phyloP scores from a whole-genome alignment of 2,329 filamentous ascomycete genomes.

The Aureobasidium melanogenum region DNA sequence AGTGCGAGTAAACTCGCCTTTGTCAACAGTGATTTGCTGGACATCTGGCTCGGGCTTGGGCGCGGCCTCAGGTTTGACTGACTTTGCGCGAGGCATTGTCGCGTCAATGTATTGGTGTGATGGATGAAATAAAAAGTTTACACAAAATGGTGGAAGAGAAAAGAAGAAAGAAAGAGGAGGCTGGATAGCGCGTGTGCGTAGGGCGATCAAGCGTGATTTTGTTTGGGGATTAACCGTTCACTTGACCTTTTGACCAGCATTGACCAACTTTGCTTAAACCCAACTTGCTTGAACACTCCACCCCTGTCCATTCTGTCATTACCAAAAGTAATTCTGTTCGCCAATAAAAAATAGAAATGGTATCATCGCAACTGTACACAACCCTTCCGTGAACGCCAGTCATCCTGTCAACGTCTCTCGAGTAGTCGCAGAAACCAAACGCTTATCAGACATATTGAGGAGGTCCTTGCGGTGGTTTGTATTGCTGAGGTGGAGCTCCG shows the following conservation, averaged over 20 bases:
- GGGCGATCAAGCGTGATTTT: not conserved
- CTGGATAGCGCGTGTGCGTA: not conserved
- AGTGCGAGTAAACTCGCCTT: slow-evolving; percentile 67
- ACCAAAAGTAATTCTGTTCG: not conserved
- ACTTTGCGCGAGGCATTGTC: slow-evolving; percentile 12
- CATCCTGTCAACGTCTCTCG: not conserved
- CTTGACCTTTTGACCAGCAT: not conserved
- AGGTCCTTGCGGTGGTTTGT: slow-evolving; percentile 18
- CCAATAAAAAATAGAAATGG: not conserved
- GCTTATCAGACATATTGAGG: slow-evolving; percentile 16
- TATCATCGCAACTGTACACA: not conserved
- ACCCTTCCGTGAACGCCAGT: not conserved
- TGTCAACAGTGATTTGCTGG: slow-evolving; percentile 15
- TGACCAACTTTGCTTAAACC: slow-evolving; percentile 12
- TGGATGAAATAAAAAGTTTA: not conserved
- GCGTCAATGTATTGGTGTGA: not conserved
- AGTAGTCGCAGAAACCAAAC: no score
- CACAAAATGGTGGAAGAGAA: not conserved
- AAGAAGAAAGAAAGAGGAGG: not conserved
- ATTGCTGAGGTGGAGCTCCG: slow-evolving; percentile 19
- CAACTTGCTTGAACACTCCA: not conserved
- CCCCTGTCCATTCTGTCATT: not conserved
- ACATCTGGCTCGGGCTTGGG: not conserved
- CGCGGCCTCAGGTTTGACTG: slow-evolving; percentile 6
- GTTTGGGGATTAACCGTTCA: slow-evolving; percentile 2